Conservation (phyloP, 2,329 filamentous ascomycete genomes). For the Rosellinia necatrix region DNA sequence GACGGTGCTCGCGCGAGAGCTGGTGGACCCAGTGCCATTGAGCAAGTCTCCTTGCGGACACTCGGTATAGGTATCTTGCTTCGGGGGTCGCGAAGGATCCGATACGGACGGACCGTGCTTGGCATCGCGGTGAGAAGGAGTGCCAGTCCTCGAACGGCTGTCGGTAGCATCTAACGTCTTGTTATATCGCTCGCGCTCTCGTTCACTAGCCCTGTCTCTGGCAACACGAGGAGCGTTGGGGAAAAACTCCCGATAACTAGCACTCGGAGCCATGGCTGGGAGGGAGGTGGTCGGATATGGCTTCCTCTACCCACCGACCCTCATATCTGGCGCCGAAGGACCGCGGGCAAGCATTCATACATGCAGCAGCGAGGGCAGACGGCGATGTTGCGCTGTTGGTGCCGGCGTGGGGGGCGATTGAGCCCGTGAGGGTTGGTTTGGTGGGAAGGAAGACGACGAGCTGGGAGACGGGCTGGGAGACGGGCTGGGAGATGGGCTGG, state of each 20-base stretch:
- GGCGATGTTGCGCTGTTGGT: constrained; percentile 1
- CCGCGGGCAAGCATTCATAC: constrained; percentile 46
- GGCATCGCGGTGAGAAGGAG: constrained; percentile 43
- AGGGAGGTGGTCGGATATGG: constrained; percentile 52
- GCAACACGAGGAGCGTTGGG: constrained; percentile 74
- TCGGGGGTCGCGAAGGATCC: constrained; percentile 45
- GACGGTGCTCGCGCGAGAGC: constrained; percentile 70
- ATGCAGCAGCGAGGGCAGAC: constrained; percentile 36
- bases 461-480: constrained; percentile 7
- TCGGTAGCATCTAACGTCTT: constrained; percentile 38
- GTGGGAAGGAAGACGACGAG: constrained; percentile 20
- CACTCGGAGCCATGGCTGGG: constrained; percentile 74
- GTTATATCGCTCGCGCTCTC: constrained; percentile 62
- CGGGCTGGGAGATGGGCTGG: too few species aligned
- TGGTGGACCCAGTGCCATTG: constrained; percentile 73
- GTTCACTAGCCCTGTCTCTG: constrained; percentile 62
- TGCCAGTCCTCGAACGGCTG: constrained; percentile 35
- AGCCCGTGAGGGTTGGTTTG: constrained; percentile 20
- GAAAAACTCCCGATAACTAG: constrained; percentile 87
- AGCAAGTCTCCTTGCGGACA: constrained; percentile 67
- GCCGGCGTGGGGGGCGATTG: constrained; percentile 29
- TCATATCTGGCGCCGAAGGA: constrained; percentile 54
- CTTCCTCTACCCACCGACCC: constrained; percentile 58
- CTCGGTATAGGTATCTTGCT: constrained; percentile 58
- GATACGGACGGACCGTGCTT: constrained; percentile 43